phyloP scores from a whole-genome alignment of 1,284 basidiomycete genomes.

The Coniferiporia sulphurascens region DNA sequence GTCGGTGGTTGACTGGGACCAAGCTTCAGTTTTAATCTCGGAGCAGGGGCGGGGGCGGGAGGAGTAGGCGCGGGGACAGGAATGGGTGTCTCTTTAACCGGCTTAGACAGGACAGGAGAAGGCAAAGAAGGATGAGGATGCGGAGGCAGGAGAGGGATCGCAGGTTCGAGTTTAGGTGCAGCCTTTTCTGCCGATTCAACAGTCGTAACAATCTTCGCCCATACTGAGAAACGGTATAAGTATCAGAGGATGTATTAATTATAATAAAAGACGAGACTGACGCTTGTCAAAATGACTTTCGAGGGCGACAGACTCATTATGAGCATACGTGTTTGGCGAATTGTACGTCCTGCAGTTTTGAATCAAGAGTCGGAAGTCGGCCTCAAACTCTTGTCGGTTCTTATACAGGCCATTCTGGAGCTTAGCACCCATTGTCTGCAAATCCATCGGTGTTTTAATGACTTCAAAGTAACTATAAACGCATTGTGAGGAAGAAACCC shows the following conservation, averaged over 20 bases:
- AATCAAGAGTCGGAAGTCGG: constrained; percentile 88
- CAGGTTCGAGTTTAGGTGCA: constrained; percentile 24
- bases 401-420: constrained; percentile 85
- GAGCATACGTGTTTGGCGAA: constrained; percentile 62
- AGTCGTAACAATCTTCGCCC: constrained; percentile 76
- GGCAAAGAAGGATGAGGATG: constrained; percentile 19
- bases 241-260: constrained; percentile 9
- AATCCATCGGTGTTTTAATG: constrained; percentile 93
- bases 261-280: constrained; percentile 36
- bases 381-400: constrained; percentile 78
- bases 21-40: constrained; percentile 55
- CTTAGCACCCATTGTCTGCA: constrained; percentile 86
- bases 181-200: constrained; percentile 44
- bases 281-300: constrained; percentile 84
- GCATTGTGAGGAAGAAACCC: constrained; percentile 14
- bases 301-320: constrained; percentile 72
- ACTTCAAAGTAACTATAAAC: constrained; percentile 77
- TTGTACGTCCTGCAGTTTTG: constrained; percentile 90
- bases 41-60: constrained; percentile 31
- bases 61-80: constrained; percentile 28
- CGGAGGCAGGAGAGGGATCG: constrained; percentile 8
- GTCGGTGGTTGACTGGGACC: constrained; percentile 29
- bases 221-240: constrained; percentile 11
- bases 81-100: constrained; percentile 23
- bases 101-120: constrained; percentile 22